Evolutionary conservation across 352 stramenopile genomes (phyloP).

Genomic region (Pythium aristosporum): DNA sequence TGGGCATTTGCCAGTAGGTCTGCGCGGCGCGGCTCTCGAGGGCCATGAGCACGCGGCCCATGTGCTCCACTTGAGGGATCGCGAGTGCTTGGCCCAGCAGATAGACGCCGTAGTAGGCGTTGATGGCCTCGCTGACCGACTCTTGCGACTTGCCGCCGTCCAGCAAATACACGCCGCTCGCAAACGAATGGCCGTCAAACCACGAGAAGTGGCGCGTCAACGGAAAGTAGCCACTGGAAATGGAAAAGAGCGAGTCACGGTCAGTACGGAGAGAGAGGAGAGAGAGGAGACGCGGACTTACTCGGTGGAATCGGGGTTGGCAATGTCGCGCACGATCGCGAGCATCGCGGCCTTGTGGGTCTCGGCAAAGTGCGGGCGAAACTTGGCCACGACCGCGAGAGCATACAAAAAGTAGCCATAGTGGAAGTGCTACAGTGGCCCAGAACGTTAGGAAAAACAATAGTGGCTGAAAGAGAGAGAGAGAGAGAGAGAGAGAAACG

Average conservation of each 20-base stretch:
- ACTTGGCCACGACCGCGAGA: conserved; percentile 78
- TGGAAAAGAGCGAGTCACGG: conserved; percentile 10
- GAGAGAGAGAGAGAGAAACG: conserved; percentile 21
- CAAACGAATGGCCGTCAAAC: conserved; percentile 97
- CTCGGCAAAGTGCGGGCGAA: conserved; percentile 61
- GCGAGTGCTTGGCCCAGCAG: conserved; percentile 83
- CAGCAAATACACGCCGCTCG: conserved; percentile 93
- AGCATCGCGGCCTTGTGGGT: conserved; percentile 77
- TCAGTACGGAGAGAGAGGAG: background rate
- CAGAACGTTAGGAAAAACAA: background rate
- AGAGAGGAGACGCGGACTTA: conserved; percentile 30
- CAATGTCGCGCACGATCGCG: conserved; percentile 77
- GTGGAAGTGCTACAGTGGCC: conserved; percentile 90
- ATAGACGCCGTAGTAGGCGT: conserved; percentile 97
- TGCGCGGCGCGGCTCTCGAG: conserved; percentile 93
- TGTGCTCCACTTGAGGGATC: conserved; percentile 79
- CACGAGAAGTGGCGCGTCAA: conserved; percentile 95
- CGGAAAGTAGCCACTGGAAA: conserved; percentile 78
- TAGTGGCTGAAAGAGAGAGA: background rate
- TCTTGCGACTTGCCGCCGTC: conserved; percentile 96
- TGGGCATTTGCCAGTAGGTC: conserved; percentile 96
- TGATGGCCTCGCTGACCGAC: conserved; percentile 95
- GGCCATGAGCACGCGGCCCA: conserved; percentile 89
- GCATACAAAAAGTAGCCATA: conserved; percentile 94
- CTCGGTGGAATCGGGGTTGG: conserved; percentile 59